Evolutionary conservation across 768 basidiomycete genomes (phyloP), one percentile per base, ranked within the genome.

Genomic region (Tremella mesenterica): DNA sequence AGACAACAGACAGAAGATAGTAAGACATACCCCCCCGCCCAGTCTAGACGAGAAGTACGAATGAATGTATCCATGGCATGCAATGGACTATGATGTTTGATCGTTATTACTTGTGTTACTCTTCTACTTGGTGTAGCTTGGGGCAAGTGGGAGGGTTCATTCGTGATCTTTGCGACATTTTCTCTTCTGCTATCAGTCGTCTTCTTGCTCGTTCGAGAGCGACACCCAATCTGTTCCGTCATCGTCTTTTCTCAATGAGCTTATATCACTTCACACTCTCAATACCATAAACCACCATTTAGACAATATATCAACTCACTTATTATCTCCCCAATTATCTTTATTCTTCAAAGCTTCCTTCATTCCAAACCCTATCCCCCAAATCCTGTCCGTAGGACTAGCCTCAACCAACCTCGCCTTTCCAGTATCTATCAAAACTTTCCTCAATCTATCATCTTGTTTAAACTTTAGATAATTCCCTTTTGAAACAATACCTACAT

Each of bases 371-470:
- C 81, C 81, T 50, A 83, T 78, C 0, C 81, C 82, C 81, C 82
- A 84, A n/a, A 83, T 80, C 54, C 76, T 65, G 64, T 83, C 82
- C 18, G 74, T 59, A 16, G 81, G 81, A 64, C 81, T 82, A 21
- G 83, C 85, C 79, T 88, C 86, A 4, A 87, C 71, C 29, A 88
- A 78, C 50, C 81, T 80, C 18, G 80, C 81, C 60, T 82, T 79
- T 33, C 79, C 79, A 0, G 81, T 83, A 16, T 43, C 76, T 30
- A 81, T 43, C 58, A 83, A 54, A 56, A 74, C 74, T 54, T 55
- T 51, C 53, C 63, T 67, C 59, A 81, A 48, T 41, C 75, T 75
- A 18, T 58, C 63, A 58, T 81, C 78, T 69, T 81, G 78, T 31
- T 69, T 48, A 65, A 83, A 83, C 69, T 83, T 84, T 62, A 75